phyloP scores from a whole-genome alignment of 768 basidiomycete species.

The Leccinum disarticulatum region DNA sequence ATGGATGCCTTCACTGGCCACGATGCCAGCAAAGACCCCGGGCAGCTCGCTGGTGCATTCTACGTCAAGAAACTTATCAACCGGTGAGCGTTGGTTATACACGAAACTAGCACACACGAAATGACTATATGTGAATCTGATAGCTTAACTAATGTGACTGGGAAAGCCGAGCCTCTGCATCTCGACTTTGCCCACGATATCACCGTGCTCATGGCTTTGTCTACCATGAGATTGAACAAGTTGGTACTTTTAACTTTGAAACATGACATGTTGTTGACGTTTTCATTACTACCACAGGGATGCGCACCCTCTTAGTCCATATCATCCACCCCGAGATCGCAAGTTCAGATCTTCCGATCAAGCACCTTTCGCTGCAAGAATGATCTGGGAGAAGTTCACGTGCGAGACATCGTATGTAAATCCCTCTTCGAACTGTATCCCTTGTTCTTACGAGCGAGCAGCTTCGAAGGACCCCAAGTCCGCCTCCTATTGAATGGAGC shows the following conservation, averaged over 20 bases:
- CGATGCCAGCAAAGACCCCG: slow-evolving; percentile 27
- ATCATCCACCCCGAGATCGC: slow-evolving; percentile 26
- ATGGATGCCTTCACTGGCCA: slow-evolving; percentile 36
- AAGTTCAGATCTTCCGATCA: slow-evolving; percentile 39
- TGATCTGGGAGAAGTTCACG: slow-evolving; percentile 45
- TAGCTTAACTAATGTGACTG: slow-evolving; percentile 36
- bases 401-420: slow-evolving; percentile 35
- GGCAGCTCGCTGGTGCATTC: slow-evolving; percentile 37
- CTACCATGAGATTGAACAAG: slow-evolving; percentile 39
- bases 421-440: not conserved
- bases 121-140: not conserved
- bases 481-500: slow-evolving; percentile 41
- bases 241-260: slow-evolving; percentile 9
- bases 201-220: slow-evolving; percentile 38
- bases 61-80: slow-evolving; percentile 40
- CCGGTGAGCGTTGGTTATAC: slow-evolving; percentile 22
- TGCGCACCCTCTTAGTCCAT: slow-evolving; percentile 27
- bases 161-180: slow-evolving; percentile 31
- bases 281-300: slow-evolving; percentile 30
- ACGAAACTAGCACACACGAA: not conserved
- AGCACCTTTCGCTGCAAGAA: slow-evolving; percentile 42
- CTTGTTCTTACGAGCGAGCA: slow-evolving; percentile 10
- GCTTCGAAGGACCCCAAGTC: slow-evolving; percentile 38
- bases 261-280: not conserved
- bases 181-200: slow-evolving; percentile 45